Conservation (phyloP, 208 protist genomes). For the Crithidia sp. region DNA sequence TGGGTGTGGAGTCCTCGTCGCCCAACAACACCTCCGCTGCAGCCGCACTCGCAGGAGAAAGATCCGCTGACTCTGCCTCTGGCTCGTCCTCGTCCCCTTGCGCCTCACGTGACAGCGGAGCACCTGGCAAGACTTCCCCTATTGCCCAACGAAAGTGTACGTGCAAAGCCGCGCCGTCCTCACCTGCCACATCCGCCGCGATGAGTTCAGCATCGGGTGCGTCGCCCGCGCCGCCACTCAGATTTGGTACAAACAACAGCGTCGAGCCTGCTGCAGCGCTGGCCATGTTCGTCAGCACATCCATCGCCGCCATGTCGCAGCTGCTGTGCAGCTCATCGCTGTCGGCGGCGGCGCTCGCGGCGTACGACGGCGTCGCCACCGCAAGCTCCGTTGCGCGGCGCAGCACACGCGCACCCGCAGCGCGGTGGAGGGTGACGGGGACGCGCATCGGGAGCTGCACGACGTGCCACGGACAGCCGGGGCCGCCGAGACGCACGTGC, state of each 20-base stretch:
- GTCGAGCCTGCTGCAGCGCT: constrained; percentile 21
- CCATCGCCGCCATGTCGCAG: constrained; percentile 26
- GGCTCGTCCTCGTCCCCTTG: background rate
- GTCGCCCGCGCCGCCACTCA: background rate
- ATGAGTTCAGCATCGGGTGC: constrained; percentile 9
- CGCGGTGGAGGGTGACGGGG: constrained; percentile 36
- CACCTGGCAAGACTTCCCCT: constrained; percentile 18
- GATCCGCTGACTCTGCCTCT: background rate
- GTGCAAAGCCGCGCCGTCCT: constrained; percentile 10
- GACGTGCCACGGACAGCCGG: constrained; percentile 49
- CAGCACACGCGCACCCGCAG: constrained; percentile 11
- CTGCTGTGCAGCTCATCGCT: constrained; percentile 18
- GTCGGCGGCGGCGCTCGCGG: constrained; percentile 17
- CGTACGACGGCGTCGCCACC: constrained; percentile 34
- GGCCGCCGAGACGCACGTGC: constrained; percentile 60
- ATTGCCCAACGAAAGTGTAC: constrained; percentile 35
- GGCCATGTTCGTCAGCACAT: constrained; percentile 25
- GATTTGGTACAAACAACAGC: background rate
- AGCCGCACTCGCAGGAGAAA: background rate
- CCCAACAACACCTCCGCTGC: background rate
- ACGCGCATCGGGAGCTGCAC: constrained; percentile 48
- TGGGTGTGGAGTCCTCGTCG: constrained; percentile 13
- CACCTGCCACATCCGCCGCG: background rate
- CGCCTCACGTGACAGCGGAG: background rate
- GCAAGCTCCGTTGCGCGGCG: constrained; percentile 45